Evolutionary conservation across 805 yeast species (phyloP).

Genomic region (Zygosaccharomyces pseudorouxii): DNA sequence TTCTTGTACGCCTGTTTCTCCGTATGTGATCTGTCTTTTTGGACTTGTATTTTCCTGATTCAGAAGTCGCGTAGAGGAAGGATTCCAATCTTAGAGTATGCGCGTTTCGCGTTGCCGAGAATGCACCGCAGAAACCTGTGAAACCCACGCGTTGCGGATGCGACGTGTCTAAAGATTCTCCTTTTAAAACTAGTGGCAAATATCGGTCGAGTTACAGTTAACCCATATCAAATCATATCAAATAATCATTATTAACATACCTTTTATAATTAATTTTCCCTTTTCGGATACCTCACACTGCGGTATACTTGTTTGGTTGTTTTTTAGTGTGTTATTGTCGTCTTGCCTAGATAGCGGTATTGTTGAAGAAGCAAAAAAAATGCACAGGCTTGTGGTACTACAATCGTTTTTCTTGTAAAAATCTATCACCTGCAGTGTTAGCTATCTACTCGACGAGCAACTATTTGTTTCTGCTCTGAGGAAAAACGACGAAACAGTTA

Average conservation of each 20-base stretch:
- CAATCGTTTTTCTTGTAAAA: background rate
- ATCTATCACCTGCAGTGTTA: background rate
- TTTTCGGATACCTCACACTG: background rate
- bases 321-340: background rate
- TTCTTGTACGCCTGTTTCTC: background rate
- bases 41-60: background rate
- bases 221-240: background rate
- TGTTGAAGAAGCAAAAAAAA: background rate
- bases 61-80: background rate
- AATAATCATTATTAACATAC: background rate
- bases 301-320: background rate
- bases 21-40: background rate
- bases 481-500: background rate
- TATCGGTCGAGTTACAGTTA: background rate
- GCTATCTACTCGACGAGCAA: background rate
- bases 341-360: background rate
- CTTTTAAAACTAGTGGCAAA: background rate
- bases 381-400: background rate
- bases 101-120: background rate
- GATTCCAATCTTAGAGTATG: constrained; percentile 3
- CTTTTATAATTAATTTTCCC: background rate
- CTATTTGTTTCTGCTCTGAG: background rate
- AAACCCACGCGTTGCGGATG: background rate
- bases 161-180: background rate
- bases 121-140: background rate